These are phyloP conservation scores for Allium fistulosum DNA, from an alignment of 106 monocot species.

Conservation along the genomic window DNA sequence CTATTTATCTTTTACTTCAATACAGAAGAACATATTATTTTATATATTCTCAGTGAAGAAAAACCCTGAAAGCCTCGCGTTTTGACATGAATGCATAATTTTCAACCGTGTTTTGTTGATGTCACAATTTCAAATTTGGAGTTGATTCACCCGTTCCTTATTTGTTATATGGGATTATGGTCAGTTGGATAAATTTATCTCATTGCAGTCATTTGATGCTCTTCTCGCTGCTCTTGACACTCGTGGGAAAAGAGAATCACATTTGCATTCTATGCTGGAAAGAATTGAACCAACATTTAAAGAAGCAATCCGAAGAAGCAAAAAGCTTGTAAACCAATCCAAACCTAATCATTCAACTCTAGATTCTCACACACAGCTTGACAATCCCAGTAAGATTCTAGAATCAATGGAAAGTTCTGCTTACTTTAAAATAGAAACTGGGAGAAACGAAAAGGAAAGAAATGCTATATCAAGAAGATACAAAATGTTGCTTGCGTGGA, in stretches of 20 bases:
- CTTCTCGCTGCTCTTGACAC: constrained; percentile 72
- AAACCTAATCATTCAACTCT: constrained; percentile 25
- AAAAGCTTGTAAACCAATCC: constrained; percentile 5
- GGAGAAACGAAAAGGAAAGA: constrained; percentile 56
- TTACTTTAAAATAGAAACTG: constrained; percentile 72
- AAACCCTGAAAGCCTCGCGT: too few species aligned
- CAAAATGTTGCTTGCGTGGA: constrained; percentile 55
- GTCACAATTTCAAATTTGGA: too few species aligned
- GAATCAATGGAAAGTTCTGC: constrained; percentile 37
- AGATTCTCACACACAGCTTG: constrained; percentile 26
- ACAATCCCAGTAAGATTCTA: constrained; percentile 54
- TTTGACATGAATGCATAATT: too few species aligned
- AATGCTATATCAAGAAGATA: constrained; percentile 53
- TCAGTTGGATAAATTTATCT: too few species aligned
- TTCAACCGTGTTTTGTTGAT: too few species aligned
- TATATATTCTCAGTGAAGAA: too few species aligned
- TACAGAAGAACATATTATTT: too few species aligned
- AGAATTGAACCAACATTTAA: constrained; percentile 78
- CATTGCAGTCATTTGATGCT: constrained; percentile 73
- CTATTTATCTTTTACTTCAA: too few species aligned
- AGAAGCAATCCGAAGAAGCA: constrained; percentile 49
- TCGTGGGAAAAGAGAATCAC: constrained; percentile 86
- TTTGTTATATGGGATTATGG: too few species aligned
- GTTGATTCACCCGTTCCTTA: too few species aligned
- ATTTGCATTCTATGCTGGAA: constrained; percentile 88